Evolutionary conservation across 805 yeast species (phyloP).

Genomic region (Spathaspora sp.): DNA sequence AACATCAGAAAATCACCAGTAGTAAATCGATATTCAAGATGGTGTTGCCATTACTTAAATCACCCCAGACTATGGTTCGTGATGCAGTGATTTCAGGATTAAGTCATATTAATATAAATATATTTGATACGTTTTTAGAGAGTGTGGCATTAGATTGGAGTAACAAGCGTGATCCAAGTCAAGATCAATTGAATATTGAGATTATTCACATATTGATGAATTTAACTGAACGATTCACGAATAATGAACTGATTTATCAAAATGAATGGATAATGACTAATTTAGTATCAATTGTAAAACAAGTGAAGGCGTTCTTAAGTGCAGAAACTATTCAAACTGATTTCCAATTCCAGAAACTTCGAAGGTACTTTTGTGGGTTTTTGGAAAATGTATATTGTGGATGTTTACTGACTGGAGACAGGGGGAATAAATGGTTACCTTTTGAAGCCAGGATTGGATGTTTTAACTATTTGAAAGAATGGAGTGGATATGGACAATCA

Average conservation of each 20-base stretch:
- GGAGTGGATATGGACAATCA: slow-evolving; percentile 89
- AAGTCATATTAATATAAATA: slow-evolving; percentile 86
- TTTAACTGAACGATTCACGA: slow-evolving; percentile 59
- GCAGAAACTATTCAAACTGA: slow-evolving; percentile 56
- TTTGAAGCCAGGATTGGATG: slow-evolving; percentile 83
- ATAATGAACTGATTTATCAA: slow-evolving; percentile 40
- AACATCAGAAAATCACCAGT: slow-evolving; percentile 88
- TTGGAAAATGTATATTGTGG: slow-evolving; percentile 71
- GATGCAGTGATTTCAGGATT: slow-evolving; percentile 90
- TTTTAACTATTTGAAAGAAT: slow-evolving; percentile 78
- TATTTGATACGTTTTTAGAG: slow-evolving; percentile 77
- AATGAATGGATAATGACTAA: slow-evolving; percentile 71
- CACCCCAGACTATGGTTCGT: slow-evolving; percentile 64
- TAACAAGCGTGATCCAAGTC: slow-evolving; percentile 28
- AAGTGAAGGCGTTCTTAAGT: slow-evolving; percentile 57
- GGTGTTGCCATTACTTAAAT: slow-evolving; percentile 76
- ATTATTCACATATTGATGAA: slow-evolving; percentile 69
- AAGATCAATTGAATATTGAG: slow-evolving; percentile 62
- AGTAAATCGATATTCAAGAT: slow-evolving; percentile 85
- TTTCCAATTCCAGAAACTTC: slow-evolving; percentile 68
- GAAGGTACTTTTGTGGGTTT: slow-evolving; percentile 81
- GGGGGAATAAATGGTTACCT: slow-evolving; percentile 58
- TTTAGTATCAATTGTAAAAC: slow-evolving; percentile 58
- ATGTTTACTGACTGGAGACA: slow-evolving; percentile 34
- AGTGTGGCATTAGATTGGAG: slow-evolving; percentile 60